These are phyloP conservation scores for Fraxinus anomala DNA, from an alignment of 257 asterid species.

Conservation along the genomic window DNA sequence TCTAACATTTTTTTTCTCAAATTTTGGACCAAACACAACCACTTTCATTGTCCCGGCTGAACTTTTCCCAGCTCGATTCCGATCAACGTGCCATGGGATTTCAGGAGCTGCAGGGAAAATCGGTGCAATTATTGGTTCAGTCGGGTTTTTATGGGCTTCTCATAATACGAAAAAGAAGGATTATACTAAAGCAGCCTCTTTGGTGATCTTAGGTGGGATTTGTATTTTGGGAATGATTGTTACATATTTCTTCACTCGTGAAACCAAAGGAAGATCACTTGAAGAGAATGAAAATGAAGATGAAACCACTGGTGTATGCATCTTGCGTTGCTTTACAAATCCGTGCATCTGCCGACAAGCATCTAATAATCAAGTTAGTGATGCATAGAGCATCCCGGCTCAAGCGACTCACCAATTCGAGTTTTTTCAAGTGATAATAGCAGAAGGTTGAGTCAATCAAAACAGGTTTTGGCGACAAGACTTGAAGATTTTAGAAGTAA, in stretches of 20 bases:
- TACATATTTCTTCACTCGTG: slow-evolving; percentile 43
- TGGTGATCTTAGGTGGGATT: slow-evolving; percentile 46
- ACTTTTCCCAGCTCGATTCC: slow-evolving; percentile 62
- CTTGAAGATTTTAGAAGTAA: no score
- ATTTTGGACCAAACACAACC: slow-evolving; percentile 65
- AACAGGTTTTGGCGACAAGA: not conserved
- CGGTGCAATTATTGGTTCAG: slow-evolving; percentile 50
- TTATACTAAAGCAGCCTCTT: slow-evolving; percentile 26
- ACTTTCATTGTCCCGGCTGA: slow-evolving; percentile 62
- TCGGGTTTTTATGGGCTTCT: slow-evolving; percentile 50
- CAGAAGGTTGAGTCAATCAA: not conserved
- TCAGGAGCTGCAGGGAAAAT: slow-evolving; percentile 51
- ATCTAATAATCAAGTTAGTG: not conserved
- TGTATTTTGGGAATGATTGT: slow-evolving; percentile 39
- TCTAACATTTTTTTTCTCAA: slow-evolving; percentile 51
- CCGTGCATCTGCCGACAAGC: not conserved
- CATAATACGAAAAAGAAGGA: slow-evolving; percentile 11
- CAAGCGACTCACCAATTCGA: not conserved
- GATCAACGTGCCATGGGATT: slow-evolving; percentile 56
- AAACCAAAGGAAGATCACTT: slow-evolving; percentile 56
- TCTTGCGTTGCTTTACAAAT: slow-evolving; percentile 20
- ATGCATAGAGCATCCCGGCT: not conserved
- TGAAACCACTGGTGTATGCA: slow-evolving; percentile 19
- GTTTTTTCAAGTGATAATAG: not conserved
- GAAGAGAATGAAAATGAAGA: slow-evolving; percentile 54